Conservation (phyloP, 2,329 filamentous ascomycete species). For the Trichoderma breve region DNA sequence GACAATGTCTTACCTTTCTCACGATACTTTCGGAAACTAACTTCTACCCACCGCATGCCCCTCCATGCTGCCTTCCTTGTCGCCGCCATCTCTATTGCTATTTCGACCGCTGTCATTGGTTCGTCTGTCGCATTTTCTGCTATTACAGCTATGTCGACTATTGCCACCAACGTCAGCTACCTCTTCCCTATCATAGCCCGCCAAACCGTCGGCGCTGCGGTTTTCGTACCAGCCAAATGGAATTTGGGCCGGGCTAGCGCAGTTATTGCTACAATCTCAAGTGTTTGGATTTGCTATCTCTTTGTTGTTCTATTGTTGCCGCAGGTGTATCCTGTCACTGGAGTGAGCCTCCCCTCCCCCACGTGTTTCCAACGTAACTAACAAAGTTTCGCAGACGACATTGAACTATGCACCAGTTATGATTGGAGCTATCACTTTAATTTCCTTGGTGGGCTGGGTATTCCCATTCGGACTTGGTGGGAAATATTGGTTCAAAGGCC, state of each 20-base stretch:
- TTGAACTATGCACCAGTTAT: neutral
- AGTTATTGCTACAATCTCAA: neutral
- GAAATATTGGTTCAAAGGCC: neutral
- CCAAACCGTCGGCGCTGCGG: neutral
- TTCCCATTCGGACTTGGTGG: neutral
- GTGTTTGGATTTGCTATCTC: neutral
- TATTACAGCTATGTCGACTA: neutral
- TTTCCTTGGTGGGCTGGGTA: neutral
- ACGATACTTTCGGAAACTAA: neutral
- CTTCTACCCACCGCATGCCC: neutral
- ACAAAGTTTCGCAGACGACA: neutral
- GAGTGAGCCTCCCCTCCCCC: neutral
- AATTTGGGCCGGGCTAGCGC: neutral
- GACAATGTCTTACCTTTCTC: neutral
- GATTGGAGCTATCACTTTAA: neutral
- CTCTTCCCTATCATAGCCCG: neutral
- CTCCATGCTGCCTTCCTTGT: neutral
- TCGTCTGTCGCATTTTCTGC: neutral
- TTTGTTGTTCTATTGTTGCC: neutral
- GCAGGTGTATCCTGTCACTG: neutral
- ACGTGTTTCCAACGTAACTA: neutral
- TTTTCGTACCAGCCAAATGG: neutral
- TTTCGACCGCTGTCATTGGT: neutral
- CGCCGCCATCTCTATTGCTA: neutral
- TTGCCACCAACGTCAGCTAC: neutral